Percentiles rank a stretch among this genome's conserved stretches.
These are phyloP conservation scores for Immersiporthe knoxdaviesiana DNA, from an alignment of 2,329 filamentous ascomycete species.

Conservation along the genomic window DNA sequence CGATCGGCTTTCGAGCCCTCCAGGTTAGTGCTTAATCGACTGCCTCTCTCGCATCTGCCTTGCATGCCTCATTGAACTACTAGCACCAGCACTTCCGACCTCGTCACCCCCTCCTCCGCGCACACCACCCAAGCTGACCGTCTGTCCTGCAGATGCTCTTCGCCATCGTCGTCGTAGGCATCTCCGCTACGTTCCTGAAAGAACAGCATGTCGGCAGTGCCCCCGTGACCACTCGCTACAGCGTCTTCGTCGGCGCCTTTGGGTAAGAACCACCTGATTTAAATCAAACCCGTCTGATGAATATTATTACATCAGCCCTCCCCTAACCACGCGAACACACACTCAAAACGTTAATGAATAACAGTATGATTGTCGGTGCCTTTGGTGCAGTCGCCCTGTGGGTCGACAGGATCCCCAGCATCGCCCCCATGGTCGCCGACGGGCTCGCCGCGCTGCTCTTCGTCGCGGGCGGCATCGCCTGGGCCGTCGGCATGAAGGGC, in stretches of 20 bases:
- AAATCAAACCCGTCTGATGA: too few species aligned
- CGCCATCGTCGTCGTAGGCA: conserved; percentile 38
- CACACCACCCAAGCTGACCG: neutral
- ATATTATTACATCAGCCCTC: neutral
- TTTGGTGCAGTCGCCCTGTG: conserved; percentile 36
- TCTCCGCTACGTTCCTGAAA: conserved; percentile 40
- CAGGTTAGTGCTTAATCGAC: neutral
- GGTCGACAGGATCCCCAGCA: conserved; percentile 36
- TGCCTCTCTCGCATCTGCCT: too few species aligned
- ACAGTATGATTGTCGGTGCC: conserved; percentile 36
- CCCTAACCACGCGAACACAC: too few species aligned
- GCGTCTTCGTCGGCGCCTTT: conserved; percentile 40
- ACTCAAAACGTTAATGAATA: too few species aligned
- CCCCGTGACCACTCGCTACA: conserved; percentile 39
- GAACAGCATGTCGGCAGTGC: conserved; percentile 30
- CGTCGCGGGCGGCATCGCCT: conserved; percentile 39
- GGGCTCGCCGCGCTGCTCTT: conserved; percentile 38
- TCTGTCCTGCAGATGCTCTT: conserved; percentile 36
- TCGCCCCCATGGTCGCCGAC: conserved; percentile 36
- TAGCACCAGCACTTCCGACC: neutral
- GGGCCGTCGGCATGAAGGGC: conserved; percentile 19
- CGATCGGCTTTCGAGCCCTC: neutral
- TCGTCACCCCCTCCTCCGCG: neutral
- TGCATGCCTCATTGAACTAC: neutral
- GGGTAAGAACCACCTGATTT: conserved; percentile 21